Evolutionary conservation across 768 basidiomycete species (phyloP).

Genomic region (Xanthoconium stramineum): DNA sequence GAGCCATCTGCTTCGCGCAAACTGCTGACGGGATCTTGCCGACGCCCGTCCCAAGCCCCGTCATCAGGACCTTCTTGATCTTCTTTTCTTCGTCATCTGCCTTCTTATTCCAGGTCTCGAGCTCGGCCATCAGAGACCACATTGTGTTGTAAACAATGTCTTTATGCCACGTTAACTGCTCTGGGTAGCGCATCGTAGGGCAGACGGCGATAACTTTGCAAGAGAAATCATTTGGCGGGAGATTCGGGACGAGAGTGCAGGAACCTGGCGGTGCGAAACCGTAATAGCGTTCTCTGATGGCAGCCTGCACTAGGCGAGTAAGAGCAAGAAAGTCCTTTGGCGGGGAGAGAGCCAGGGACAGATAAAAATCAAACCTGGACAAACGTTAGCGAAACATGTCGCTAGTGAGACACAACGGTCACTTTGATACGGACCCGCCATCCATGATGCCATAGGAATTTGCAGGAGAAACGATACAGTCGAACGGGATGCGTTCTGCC

Average conservation of each 20-base stretch:
- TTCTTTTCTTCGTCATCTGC: slow-evolving; percentile 1
- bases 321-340: not conserved
- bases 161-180: slow-evolving; percentile 27
- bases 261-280: slow-evolving; percentile 7
- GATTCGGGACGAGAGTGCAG: slow-evolving; percentile 1
- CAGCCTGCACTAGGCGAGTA: slow-evolving; percentile 1
- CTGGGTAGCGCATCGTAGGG: slow-evolving; percentile 34
- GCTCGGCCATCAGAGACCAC: slow-evolving; percentile 29
- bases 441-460: slow-evolving; percentile 10
- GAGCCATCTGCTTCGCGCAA: slow-evolving; percentile 5
- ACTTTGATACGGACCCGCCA: slow-evolving; percentile 1
- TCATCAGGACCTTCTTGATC: slow-evolving; percentile 3
- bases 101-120: slow-evolving; percentile 25
- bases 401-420: not conserved
- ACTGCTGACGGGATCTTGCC: not conserved
- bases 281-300: slow-evolving; percentile 2
- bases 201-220: slow-evolving; percentile 25
- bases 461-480: slow-evolving; percentile 7
- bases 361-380: not conserved
- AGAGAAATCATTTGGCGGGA: slow-evolving; percentile 1
- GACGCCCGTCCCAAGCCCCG: not conserved
- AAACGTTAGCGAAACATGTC: not conserved
- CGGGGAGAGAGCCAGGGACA: slow-evolving; percentile 2
- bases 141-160: slow-evolving; percentile 35
- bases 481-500: not conserved